Base-by-base conservation (phyloP, 176 grass and related monocot species). In the Guadua angustifolia region DNA sequence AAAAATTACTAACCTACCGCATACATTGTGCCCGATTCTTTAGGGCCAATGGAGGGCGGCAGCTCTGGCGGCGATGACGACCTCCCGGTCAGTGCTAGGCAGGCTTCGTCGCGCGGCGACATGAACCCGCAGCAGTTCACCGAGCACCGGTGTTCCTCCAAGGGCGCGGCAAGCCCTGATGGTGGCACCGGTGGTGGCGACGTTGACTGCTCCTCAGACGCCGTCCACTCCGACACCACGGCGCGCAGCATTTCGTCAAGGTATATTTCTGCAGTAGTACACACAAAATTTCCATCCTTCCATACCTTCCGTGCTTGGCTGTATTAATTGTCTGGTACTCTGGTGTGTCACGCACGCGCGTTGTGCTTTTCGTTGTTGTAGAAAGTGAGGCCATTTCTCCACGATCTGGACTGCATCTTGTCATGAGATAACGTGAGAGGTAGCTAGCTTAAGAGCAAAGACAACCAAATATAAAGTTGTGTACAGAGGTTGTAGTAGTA, bases 31-130 rank as follows among this genome's bases (percentile, higher is more conserved):
- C 52, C 5, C 33, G 25, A 18, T 2, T 51, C 10, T 9, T 21
- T 51, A 97, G 92, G 82, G 14, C 90, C 67, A 24, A 73, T 62
- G 15, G 88, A 94, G n/a, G 90, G 90, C 42, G 38, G 66, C 5
- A 69, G 86, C 83, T 88, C 74, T 18, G 92, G 85, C 29, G 87
- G 86, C 29, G 94, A 90, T 58, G 91, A 94, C 12, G 91, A 92
- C 39, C 69, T 86, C 63, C 73, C 36, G 5, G 50, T 4, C 3
- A 59, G 72, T 5, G 71, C 29, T 0, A 19, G 18, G 0, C 73
- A 86, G 70, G 78, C 71, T 24, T 49, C 71, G 2, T 80, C 52
- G 2, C 45, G 52, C 17, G 21, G 72, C 7, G 66, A 71, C 5
- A 15, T 5, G 22, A 63, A 60, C 79, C 53, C 36, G 22, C 81